Evolutionary conservation across 1,139 yeast species (phyloP).

Genomic region (Tardiomyces depauwii): DNA sequence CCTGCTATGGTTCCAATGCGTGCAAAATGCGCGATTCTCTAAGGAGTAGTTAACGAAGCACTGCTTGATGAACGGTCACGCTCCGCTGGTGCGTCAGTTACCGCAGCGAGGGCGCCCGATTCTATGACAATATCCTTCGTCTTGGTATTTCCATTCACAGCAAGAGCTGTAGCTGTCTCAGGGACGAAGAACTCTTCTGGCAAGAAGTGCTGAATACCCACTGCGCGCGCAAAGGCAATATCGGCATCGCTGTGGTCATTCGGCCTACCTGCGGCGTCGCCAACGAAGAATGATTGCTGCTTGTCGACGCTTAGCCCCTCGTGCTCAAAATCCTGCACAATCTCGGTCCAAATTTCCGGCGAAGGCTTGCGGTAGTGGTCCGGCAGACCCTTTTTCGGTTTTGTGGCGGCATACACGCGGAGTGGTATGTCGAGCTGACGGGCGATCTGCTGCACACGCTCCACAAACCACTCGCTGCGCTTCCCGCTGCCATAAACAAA

Average conservation of each 20-base stretch:
- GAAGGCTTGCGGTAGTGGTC: conserved; percentile 57
- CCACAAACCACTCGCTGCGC: conserved; percentile 38
- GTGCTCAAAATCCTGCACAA: conserved; percentile 28
- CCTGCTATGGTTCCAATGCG: too few relatives aligned
- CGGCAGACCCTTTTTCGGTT: conserved; percentile 25
- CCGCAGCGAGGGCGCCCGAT: too few relatives aligned
- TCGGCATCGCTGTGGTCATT: conserved; percentile 76
- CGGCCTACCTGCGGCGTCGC: conserved; percentile 89
- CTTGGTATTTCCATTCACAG: too few relatives aligned
- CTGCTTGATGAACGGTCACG: too few relatives aligned
- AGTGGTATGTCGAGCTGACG: conserved; percentile 25
- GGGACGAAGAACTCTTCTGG: conserved; percentile 51
- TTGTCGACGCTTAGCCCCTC: conserved; percentile 24
- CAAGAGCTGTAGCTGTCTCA: neutral
- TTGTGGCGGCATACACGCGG: conserved; percentile 46
- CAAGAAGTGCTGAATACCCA: conserved; percentile 42
- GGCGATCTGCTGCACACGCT: conserved; percentile 34
- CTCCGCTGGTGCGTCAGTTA: too few relatives aligned
- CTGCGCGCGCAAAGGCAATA: conserved; percentile 47
- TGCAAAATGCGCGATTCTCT: too few relatives aligned
- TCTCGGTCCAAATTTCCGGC: conserved; percentile 55
- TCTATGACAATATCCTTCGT: too few relatives aligned
- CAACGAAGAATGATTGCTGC: conserved; percentile 57
- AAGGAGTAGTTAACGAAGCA: too few relatives aligned
- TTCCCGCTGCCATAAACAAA: conserved; percentile 36